Conservation (phyloP, 2,329 filamentous ascomycete genomes). For the Ophiostoma quercus region DNA sequence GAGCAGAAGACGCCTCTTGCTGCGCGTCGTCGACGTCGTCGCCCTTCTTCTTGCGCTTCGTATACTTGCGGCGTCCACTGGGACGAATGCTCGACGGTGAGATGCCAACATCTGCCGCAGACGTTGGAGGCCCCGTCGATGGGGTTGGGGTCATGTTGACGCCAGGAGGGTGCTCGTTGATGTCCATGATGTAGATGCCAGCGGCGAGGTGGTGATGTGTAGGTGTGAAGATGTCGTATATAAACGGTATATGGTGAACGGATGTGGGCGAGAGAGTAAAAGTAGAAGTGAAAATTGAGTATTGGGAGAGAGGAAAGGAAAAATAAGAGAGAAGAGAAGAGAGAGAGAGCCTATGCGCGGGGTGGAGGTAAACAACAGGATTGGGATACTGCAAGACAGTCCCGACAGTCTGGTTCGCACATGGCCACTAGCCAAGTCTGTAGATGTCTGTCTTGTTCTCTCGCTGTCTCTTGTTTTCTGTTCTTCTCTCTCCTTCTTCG, state of each 20-base stretch:
- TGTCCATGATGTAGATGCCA: background rate
- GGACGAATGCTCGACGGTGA: background rate
- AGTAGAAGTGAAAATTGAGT: too few species aligned
- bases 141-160: background rate
- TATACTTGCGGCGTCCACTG: background rate
- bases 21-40: background rate
- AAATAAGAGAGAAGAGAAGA: background rate
- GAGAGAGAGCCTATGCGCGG: background rate
- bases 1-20: background rate
- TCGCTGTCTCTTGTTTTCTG: background rate
- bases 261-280: background rate
- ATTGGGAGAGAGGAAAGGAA: background rate
- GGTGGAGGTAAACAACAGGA: constrained; percentile 7
- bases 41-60: background rate
- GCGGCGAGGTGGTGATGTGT: background rate
- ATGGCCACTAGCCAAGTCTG: background rate
- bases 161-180: background rate
- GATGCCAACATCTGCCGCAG: background rate
- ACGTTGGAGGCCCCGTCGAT: background rate
- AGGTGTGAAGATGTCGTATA: background rate
- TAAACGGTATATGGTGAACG: background rate
- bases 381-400: background rate
- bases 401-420: background rate
- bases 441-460: background rate
- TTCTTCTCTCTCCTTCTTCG: background rate